Conservation (phyloP, 2,329 filamentous ascomycete species). For the Trichoderma sp. region DNA sequence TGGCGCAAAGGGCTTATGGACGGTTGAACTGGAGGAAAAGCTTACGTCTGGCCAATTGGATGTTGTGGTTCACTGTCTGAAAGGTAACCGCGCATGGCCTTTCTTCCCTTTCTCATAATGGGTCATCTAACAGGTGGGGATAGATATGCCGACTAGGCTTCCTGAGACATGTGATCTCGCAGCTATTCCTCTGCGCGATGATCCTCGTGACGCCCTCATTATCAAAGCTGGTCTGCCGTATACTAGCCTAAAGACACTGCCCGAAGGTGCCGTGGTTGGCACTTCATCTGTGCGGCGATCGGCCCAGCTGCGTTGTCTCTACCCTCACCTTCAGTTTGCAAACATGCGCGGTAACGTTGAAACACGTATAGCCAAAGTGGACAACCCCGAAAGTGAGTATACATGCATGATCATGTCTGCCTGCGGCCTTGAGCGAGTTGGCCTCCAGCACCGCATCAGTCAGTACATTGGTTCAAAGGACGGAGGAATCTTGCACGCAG, state of each 20-base stretch:
- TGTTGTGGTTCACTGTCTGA: slow-evolving; percentile 22
- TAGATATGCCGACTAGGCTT: slow-evolving; percentile 22
- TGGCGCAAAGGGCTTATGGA: slow-evolving; percentile 22
- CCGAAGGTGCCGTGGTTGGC: slow-evolving; percentile 18
- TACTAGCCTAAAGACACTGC: slow-evolving; percentile 1
- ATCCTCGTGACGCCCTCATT: slow-evolving; percentile 21
- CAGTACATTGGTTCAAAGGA: slow-evolving; percentile 23
- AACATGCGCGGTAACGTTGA: slow-evolving; percentile 21
- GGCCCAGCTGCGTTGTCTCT: slow-evolving; percentile 14
- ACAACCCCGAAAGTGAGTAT: slow-evolving; percentile 16
- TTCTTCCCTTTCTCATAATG: neutral
- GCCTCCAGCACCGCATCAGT: slow-evolving; percentile 20
- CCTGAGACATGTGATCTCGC: slow-evolving; percentile 17
- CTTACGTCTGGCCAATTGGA: slow-evolving; percentile 7
- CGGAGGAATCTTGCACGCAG: slow-evolving; percentile 14
- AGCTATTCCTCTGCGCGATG: slow-evolving; percentile 18
- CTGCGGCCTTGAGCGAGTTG: slow-evolving; percentile 14
- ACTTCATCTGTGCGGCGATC: slow-evolving; percentile 18
- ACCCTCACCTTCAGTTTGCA: slow-evolving; percentile 17
- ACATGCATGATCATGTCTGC: slow-evolving; percentile 24
- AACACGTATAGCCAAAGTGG: slow-evolving; percentile 18
- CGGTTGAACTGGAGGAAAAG: slow-evolving; percentile 17
- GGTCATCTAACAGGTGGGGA: neutral
- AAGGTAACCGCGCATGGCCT: neutral
- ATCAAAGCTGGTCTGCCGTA: slow-evolving; percentile 16